Evolutionary conservation across 2,329 filamentous ascomycete genomes (phyloP).

Genomic region (Fulvia fulva): DNA sequence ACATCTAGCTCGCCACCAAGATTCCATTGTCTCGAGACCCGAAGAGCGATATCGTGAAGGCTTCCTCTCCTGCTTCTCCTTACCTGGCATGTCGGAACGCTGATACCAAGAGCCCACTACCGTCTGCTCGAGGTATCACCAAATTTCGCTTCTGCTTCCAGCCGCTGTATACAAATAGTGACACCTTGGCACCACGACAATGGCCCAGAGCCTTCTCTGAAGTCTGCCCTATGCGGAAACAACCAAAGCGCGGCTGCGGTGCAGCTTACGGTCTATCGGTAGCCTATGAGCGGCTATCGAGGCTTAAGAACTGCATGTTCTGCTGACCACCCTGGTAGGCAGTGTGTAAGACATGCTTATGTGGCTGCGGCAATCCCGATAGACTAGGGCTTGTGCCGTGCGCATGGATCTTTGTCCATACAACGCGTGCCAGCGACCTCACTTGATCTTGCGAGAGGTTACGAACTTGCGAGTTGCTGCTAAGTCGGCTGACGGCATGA

Average conservation of each 20-base stretch:
- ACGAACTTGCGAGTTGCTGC: neutral
- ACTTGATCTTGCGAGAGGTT: too few relatives aligned
- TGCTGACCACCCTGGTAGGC: too few relatives aligned
- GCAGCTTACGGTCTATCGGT: too few relatives aligned
- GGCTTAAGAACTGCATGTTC: too few relatives aligned
- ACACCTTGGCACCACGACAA: neutral
- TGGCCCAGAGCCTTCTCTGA: neutral
- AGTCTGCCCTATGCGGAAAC: neutral
- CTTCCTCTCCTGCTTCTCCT: neutral
- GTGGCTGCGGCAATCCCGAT: too few relatives aligned
- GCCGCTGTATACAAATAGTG: neutral
- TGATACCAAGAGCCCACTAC: neutral
- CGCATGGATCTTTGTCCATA: too few relatives aligned
- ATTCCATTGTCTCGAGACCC: neutral
- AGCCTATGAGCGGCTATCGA: too few relatives aligned
- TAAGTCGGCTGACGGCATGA: neutral
- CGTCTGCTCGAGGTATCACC: neutral
- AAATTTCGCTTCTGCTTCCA: constrained; percentile 1
- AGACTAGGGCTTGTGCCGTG: too few relatives aligned
- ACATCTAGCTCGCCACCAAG: neutral
- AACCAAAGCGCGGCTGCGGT: too few relatives aligned
- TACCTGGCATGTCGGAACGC: neutral
- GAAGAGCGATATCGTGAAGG: neutral
- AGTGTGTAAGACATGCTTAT: too few relatives aligned
- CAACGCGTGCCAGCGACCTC: too few relatives aligned